A percentile compares a stretch with the other conserved stretches of the same genome.
Conservation (phyloP, 176 grass and related monocot species). For the Hyparrhenia diplandra region DNA sequence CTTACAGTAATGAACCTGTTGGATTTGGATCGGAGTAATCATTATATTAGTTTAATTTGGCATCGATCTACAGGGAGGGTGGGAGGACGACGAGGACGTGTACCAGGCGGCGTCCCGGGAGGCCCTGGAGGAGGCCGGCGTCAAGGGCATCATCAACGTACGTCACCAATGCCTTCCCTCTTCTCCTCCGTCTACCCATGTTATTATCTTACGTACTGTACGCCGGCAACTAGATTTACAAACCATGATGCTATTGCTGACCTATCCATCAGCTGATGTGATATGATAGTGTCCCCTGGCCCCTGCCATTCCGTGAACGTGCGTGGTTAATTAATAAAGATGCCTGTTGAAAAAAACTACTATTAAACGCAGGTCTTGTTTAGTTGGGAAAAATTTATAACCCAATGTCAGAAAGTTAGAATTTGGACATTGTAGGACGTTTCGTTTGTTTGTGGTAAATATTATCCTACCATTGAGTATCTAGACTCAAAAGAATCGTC, state of each 20-base stretch:
- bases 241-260: not conserved
- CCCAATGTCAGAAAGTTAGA: too few species aligned
- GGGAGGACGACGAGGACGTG: slow-evolving; percentile 85
- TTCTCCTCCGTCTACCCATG: not conserved
- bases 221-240: not conserved
- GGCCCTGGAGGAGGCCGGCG: slow-evolving; percentile 85
- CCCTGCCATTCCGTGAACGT: not conserved
- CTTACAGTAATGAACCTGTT: not conserved
- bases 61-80: slow-evolving; percentile 54
- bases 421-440: too few species aligned
- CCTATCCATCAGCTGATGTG: not conserved
- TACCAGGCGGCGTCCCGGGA: slow-evolving; percentile 73
- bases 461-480: too few species aligned
- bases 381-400: too few species aligned
- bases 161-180: not conserved
- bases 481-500: too few species aligned
- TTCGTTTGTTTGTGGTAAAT: too few species aligned
- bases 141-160: slow-evolving; percentile 73
- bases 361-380: too few species aligned
- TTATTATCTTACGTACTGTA: not conserved
- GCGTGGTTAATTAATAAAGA: not conserved
- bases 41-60: not conserved
- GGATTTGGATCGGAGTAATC: not conserved
- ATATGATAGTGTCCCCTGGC: not conserved
- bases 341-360: not conserved